Percentiles rank a stretch among this genome's conserved stretches.
Evolutionary conservation across 352 stramenopile species (phyloP).

Genomic region (Pythium brassicae): DNA sequence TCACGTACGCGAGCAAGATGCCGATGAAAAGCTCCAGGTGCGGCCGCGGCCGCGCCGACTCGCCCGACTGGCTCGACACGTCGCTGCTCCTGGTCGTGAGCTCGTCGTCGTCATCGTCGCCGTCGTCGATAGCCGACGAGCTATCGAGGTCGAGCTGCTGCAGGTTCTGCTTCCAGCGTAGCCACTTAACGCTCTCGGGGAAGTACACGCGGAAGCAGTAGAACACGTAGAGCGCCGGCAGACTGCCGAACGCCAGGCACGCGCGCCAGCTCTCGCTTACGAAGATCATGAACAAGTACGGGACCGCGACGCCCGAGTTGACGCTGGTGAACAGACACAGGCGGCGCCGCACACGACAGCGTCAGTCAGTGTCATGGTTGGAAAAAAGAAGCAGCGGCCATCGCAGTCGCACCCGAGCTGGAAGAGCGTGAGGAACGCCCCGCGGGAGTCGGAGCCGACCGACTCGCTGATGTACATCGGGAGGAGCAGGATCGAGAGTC

Average conservation of each 20-base stretch:
- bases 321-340: slow-evolving; percentile 32
- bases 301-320: slow-evolving; percentile 66
- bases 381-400: too few species aligned
- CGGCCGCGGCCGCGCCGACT: slow-evolving; percentile 16
- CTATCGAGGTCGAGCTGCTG: slow-evolving; percentile 44
- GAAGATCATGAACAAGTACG: slow-evolving; percentile 79
- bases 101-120: slow-evolving; percentile 19
- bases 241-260: slow-evolving; percentile 63
- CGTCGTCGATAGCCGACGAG: slow-evolving; percentile 18
- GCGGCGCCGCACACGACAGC: too few species aligned
- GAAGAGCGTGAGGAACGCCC: slow-evolving; percentile 70
- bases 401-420: slow-evolving; percentile 86
- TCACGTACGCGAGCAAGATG: slow-evolving; percentile 78
- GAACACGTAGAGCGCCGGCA: slow-evolving; percentile 72
- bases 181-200: slow-evolving; percentile 75
- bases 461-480: slow-evolving; percentile 89
- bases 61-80: not conserved
- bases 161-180: slow-evolving; percentile 60
- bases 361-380: not conserved
- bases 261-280: slow-evolving; percentile 74
- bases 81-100: slow-evolving; percentile 7
- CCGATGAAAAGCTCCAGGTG: slow-evolving; percentile 70
- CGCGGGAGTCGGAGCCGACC: slow-evolving; percentile 55
- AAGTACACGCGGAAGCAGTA: slow-evolving; percentile 76
- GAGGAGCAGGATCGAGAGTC: slow-evolving; percentile 80